Evolutionary conservation across 2,329 filamentous ascomycete species (phyloP), one percentile per base, ranked within the genome.

Genomic region (Colletotrichum endophyticum): DNA sequence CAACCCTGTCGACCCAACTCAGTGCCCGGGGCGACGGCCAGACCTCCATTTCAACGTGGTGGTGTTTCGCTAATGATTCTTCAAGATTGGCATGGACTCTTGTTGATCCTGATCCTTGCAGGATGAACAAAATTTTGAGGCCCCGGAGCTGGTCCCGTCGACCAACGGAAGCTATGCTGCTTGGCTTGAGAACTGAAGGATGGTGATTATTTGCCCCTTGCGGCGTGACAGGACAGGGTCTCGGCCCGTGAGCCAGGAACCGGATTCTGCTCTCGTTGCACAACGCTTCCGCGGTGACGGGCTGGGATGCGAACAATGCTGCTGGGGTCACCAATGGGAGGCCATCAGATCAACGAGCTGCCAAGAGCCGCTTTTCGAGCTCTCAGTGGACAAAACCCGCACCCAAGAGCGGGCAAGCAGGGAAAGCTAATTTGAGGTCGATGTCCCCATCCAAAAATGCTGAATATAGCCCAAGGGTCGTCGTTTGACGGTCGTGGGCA

Each of bases 371-470:
- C n/a, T 59, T 56, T 27, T 66, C 27, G 61, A 39, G 49, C 36
- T 28, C 49, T 71, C 22, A 77, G 62, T 77, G 75, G 75, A 62
- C 66, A 34, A 32, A 61, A 71, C 75, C 39, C 72, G 72, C 39
- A 66, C 34, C 62, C 72, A 49, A 71, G 44, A 66, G 44, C 34
- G 36, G 44, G 49, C 25, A 28, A 44, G 57, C 34, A 66, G 72
- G 62, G 72, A 32, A 34, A 27, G 49, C 57, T 44, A 75, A 66
- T 62, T 68, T 36, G 72, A 75, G 72, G 64, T 28, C 27, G 19
- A 32, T 25, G 72, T 70, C 49, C 71, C 74, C 49, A 59, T 76
- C 71, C 22, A 75, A 44, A 75, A 44, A 49, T 75, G 75, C 72
- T 63, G 71, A 77, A 75, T 75, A 66, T 77, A 77, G 75, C 67